Evolutionary conservation across 352 stramenopile genomes (phyloP).

Genomic region (Hyaloperonospora brassicae): DNA sequence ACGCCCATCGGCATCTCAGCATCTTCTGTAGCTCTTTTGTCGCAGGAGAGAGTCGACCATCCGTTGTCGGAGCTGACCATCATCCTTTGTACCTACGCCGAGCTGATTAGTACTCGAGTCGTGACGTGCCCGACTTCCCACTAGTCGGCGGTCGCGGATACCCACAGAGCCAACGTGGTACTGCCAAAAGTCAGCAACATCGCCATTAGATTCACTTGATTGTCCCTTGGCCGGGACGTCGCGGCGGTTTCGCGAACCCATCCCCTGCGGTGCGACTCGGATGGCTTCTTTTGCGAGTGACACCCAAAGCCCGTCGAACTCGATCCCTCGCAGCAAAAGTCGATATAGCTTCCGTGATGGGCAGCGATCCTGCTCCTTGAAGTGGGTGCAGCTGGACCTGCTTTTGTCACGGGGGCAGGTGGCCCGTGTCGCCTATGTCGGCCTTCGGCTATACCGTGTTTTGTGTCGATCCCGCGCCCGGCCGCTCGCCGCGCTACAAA

Average conservation of each 20-base stretch:
- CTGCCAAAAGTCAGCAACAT: not conserved
- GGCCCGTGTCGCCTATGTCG: constrained; percentile 1
- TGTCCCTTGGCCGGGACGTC: not conserved
- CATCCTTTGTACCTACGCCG: no score
- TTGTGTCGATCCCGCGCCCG: constrained; percentile 8
- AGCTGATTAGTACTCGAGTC: no score
- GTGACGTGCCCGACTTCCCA: no score
- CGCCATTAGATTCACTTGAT: not conserved
- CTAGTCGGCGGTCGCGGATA: no score
- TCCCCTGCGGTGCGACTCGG: constrained; percentile 1
- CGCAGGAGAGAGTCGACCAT: no score
- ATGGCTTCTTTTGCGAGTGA: constrained; percentile 23
- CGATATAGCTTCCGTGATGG: constrained; percentile 25
- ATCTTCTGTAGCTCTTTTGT: not conserved
- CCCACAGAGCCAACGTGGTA: no score
- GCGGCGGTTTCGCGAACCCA: no score
- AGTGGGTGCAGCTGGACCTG: constrained; percentile 11
- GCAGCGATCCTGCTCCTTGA: constrained; percentile 19
- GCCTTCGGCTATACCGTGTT: constrained; percentile 2
- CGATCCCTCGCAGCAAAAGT: not conserved
- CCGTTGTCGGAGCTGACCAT: no score
- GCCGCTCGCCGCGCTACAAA: constrained; percentile 13
- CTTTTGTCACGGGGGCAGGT: constrained; percentile 5
- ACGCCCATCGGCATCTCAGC: not conserved
- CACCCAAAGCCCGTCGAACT: constrained; percentile 6